Evolutionary conservation across 2,329 filamentous ascomycete genomes (phyloP).

Genomic region (Lasiodiplodia sp.): DNA sequence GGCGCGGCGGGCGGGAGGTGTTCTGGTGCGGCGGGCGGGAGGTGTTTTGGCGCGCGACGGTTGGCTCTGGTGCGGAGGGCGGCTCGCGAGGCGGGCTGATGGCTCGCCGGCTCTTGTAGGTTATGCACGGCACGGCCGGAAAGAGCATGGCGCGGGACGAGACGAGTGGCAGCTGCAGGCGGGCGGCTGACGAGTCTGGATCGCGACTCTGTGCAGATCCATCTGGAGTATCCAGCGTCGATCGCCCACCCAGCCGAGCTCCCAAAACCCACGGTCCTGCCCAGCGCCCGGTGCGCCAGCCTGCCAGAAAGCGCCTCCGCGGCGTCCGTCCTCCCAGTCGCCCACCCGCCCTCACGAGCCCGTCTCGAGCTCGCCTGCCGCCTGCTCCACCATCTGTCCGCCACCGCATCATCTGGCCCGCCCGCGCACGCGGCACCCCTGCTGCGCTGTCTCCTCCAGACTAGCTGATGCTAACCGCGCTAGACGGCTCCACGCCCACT

Average conservation of each 20-base stretch:
- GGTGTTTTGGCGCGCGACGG: no score
- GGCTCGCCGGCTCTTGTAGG: background rate
- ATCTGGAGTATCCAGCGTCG: conserved; percentile 15
- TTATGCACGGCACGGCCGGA: background rate
- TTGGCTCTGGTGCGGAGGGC: no score
- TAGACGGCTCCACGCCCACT: conserved; percentile 10
- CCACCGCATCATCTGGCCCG: conserved; percentile 16
- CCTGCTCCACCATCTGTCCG: background rate
- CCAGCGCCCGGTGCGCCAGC: background rate
- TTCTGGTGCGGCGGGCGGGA: background rate
- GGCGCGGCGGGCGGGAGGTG: background rate
- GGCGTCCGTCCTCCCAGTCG: background rate
- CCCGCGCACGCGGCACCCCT: conserved; percentile 21
- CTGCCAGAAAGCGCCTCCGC: background rate
- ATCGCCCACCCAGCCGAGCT: background rate
- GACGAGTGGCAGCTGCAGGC: background rate
- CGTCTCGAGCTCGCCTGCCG: background rate
- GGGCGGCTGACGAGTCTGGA: conserved; percentile 6
- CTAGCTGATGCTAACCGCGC: conserved; percentile 14
- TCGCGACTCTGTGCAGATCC: conserved; percentile 19
- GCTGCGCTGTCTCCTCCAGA: background rate
- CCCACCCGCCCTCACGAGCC: background rate
- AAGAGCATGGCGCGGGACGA: background rate
- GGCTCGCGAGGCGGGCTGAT: no score
- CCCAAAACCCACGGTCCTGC: conserved; percentile 15